Evolutionary conservation across 2,329 filamentous ascomycete species (phyloP).

Genomic region (Diaporthe ilicicola): DNA sequence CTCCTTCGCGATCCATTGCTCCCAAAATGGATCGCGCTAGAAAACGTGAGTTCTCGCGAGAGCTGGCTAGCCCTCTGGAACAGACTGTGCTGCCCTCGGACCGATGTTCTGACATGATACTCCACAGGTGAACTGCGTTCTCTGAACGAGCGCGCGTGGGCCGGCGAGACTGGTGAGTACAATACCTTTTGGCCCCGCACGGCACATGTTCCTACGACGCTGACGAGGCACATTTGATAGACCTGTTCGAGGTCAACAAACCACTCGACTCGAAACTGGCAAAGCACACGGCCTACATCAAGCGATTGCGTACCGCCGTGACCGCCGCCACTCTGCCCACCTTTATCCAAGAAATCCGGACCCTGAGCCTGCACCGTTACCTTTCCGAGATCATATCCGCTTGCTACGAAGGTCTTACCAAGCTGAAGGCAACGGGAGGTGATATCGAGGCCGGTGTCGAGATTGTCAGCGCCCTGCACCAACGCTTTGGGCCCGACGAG

Average conservation of each 20-base stretch:
- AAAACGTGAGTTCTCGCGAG: slow-evolving; percentile 58
- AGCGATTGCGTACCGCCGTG: slow-evolving; percentile 90
- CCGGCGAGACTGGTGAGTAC: slow-evolving; percentile 80
- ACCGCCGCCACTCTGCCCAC: slow-evolving; percentile 80
- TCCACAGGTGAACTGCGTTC: slow-evolving; percentile 84
- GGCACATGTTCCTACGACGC: slow-evolving; percentile 32
- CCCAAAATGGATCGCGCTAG: slow-evolving; percentile 69
- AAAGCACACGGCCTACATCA: slow-evolving; percentile 98
- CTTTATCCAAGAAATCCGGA: slow-evolving; percentile 89
- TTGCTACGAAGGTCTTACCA: slow-evolving; percentile 92
- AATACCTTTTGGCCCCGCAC: slow-evolving; percentile 6
- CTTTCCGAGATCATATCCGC: slow-evolving; percentile 96
- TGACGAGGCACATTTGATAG: slow-evolving; percentile 51
- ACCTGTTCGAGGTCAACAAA: slow-evolving; percentile 78
- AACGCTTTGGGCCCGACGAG: slow-evolving; percentile 88
- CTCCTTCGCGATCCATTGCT: slow-evolving; percentile 46
- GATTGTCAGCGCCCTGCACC: slow-evolving; percentile 93
- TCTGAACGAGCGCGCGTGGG: slow-evolving; percentile 88
- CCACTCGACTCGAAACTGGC: slow-evolving; percentile 94
- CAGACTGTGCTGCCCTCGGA: no score
- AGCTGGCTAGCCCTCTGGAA: neutral
- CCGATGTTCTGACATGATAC: slow-evolving; percentile 37
- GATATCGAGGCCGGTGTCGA: slow-evolving; percentile 93
- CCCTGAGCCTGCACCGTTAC: slow-evolving; percentile 93
- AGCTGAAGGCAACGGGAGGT: slow-evolving; percentile 82